Percentiles rank a stretch among this genome's conserved stretches.
phyloP scores from a whole-genome alignment of 192 early-diverging fungal species.

The Backusella macrospora region DNA sequence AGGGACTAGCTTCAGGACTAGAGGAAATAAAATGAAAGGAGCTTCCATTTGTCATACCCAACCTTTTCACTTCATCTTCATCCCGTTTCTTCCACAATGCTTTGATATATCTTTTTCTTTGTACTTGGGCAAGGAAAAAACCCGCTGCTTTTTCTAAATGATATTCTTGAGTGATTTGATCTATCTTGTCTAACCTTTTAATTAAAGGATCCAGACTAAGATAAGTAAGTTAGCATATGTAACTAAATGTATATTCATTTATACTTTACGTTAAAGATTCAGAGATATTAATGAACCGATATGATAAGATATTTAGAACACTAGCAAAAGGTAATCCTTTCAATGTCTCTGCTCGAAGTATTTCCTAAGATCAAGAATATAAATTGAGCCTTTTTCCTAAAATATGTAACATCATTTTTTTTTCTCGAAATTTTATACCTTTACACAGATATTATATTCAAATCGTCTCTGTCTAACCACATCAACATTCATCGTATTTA shows the following conservation, averaged over 20 bases:
- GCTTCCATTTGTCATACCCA: constrained; percentile 1
- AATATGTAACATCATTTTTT: too few relatives aligned
- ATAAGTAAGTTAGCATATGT: not conserved
- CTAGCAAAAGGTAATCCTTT: constrained; percentile 36
- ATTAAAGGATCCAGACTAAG: constrained; percentile 34
- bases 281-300: constrained; percentile 33
- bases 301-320: constrained; percentile 29
- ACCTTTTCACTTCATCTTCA: constrained; percentile 30
- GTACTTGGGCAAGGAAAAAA: constrained; percentile 29
- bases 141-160: constrained; percentile 40
- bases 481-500: constrained; percentile 35
- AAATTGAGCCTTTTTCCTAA: not conserved
- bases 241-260: not conserved
- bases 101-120: constrained; percentile 28
- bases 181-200: constrained; percentile 33
- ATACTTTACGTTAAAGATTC: constrained; percentile 31
- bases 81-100: constrained; percentile 38
- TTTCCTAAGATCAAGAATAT: constrained; percentile 21
- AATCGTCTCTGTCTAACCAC: constrained; percentile 36
- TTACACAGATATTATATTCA: constrained; percentile 48
- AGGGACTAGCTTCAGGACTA: not conserved
- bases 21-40: not conserved
- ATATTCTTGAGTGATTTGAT: constrained; percentile 30
- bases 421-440: constrained; percentile 17
- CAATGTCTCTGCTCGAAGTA: constrained; percentile 28